Evolutionary conservation across 2,329 filamentous ascomycete genomes (phyloP), one percentile per base, ranked within the genome.

Genomic region (Phaeosphaeriaceae sp.): DNA sequence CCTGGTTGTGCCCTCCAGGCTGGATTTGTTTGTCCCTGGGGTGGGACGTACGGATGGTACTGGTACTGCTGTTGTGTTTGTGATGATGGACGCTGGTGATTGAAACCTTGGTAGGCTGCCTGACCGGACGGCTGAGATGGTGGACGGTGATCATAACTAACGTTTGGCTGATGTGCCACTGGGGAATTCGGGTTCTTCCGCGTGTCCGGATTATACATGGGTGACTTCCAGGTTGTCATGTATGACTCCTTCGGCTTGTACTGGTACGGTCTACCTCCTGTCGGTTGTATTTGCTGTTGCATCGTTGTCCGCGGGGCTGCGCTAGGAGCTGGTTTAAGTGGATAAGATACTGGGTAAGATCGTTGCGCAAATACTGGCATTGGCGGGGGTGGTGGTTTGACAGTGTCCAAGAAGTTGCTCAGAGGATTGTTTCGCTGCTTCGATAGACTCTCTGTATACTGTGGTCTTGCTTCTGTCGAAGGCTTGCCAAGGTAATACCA

Each of bases 381-480:
- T 5, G 63, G 61, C 13, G 66, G 60, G n/a, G 64, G 64, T 6
- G 73, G 68, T 29, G 75, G 73, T 48, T 74, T 74, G 43, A 91
- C 77, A 2, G 87, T 86, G 37, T 90, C 87, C 67, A 92, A 72
- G 72, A 88, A 92, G 67, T 88, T 89, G 58, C 85, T 86, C 73
- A 83, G 87, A 2, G 81, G 76, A 51, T 90, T 90, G 71, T 90
- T 81, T 37, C 77, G 77, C n/a, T 74, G 80, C 49, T 78, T 79
- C 50, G 74, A 76, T 35, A 82, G 84, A 74, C 96, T 86, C 64
- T 94, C 89, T 4, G 92, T 96, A 74, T 94, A 99, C 70, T 95
- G 91, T 20, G 92, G 87, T 72, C 87, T 92, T 45, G 91, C 89
- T 67, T 97, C 93, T 6, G 93, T 97, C 17, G 93, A 97, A 16